These are phyloP conservation scores for Xerocomus potaroensis DNA, from an alignment of 768 basidiomycete species.

Conservation along the genomic window DNA sequence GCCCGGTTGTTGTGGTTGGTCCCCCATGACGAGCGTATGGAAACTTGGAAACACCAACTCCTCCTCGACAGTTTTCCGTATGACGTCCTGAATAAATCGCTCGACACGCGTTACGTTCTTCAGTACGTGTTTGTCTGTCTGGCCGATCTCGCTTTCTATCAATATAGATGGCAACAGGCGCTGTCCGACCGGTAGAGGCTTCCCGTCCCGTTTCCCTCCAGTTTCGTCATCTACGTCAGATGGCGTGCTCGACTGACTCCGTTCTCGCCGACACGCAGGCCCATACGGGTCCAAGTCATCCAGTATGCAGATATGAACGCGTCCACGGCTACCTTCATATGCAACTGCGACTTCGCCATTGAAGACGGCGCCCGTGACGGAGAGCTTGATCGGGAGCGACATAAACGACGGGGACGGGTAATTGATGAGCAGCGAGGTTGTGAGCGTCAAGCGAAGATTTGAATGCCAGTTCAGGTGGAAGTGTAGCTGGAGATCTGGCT, in stretches of 20 bases:
- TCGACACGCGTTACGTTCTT: conserved; percentile 96
- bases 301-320: conserved; percentile 84
- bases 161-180: conserved; percentile 80
- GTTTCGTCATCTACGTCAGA: conserved; percentile 62
- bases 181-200: conserved; percentile 76
- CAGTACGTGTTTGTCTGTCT: conserved; percentile 90
- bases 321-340: conserved; percentile 76
- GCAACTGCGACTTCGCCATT: conserved; percentile 86
- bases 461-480: conserved; percentile 83
- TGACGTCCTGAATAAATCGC: conserved; percentile 91
- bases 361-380: conserved; percentile 86
- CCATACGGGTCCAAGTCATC: conserved; percentile 87
- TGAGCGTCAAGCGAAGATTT: conserved; percentile 81
- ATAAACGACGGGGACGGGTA: conserved; percentile 97
- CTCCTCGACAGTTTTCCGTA: conserved; percentile 92
- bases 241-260: conserved; percentile 45
- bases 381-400: conserved; percentile 92
- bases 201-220: conserved; percentile 43
- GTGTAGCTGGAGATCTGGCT: conserved; percentile 82
- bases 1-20: conserved; percentile 20
- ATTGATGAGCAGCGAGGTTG: conserved; percentile 93
- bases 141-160: conserved; percentile 96
- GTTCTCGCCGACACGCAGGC: conserved; percentile 57
- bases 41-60: conserved; percentile 97
- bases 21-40: conserved; percentile 67